Base-by-base conservation (phyloP, 2,329 filamentous ascomycete species). In the Fusarium xylarioides region DNA sequence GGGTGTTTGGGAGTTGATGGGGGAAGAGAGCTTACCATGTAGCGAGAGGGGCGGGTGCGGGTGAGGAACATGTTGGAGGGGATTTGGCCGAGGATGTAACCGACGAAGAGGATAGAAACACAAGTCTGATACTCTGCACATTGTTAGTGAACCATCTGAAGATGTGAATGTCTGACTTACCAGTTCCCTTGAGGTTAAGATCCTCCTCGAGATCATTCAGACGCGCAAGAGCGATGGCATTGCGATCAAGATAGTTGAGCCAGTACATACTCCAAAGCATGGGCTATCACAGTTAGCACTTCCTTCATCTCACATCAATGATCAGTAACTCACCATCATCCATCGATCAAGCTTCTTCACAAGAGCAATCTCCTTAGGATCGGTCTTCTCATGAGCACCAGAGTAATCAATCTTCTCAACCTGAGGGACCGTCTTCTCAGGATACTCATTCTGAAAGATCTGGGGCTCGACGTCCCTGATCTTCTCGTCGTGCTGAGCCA, bases 11-110 rank as follows among this genome's bases (percentile, higher is more conserved):
- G 1, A 11, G 12, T 7, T 5, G 10, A 32, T 26, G 5, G 26
- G 12, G 1, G 4, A 0, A 9, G 21, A 5, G 6, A 15, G 9
- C 75, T 62, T 37, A 81, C 79, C 78, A 86, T 82, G 68, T 85
- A 86, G 21, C 81, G 75, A 23, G 79, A 81, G 0, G 84, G 84
- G 12, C 83, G 80, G 14, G 83, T 79, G 28, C 83, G 78, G 1
- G 83, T 84, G 47, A 86, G 79, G 55, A 86, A 75, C 83, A 86
- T 84, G 72, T 85, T 85, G 49, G 82, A 81, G 1, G 81, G 81
- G 26, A 82, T 79, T 44, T 85, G 84, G 26, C 82, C 82, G 16
- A 84, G 78, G 47, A 86, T 82, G 76, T 86, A 85, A 10, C 89
- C 86, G 43, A 82, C 82, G 53, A 83, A 80, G 15, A 84, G 76